These are phyloP conservation scores for Daldinia loculata DNA, from an alignment of 495 filamentous ascomycete genomes.

Conservation along the genomic window DNA sequence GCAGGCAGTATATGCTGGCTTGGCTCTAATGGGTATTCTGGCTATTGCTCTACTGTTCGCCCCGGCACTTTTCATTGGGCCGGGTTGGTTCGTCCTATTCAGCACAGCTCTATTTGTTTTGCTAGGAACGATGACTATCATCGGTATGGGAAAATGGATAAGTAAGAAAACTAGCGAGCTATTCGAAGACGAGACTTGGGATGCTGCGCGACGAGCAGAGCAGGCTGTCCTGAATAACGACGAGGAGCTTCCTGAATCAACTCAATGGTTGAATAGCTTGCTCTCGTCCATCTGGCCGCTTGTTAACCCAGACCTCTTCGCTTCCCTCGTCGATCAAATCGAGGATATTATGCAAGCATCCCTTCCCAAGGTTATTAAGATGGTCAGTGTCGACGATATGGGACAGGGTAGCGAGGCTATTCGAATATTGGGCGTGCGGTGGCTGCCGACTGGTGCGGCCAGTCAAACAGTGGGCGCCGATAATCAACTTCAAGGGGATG, in stretches of 20 bases:
- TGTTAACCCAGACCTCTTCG: constrained; percentile 75
- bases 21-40: constrained; percentile 49
- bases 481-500: constrained; percentile 55
- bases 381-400: constrained; percentile 75
- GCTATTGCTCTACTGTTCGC: constrained; percentile 55
- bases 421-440: constrained; percentile 69
- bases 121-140: constrained; percentile 46
- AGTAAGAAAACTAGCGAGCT: constrained; percentile 60
- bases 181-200: constrained; percentile 71
- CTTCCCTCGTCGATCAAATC: constrained; percentile 68
- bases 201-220: constrained; percentile 61
- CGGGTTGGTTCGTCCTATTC: constrained; percentile 51
- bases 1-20: constrained; percentile 54
- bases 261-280: constrained; percentile 72
- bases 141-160: constrained; percentile 62
- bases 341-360: constrained; percentile 79
- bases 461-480: constrained; percentile 63
- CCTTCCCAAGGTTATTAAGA: constrained; percentile 68
- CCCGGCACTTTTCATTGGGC: constrained; percentile 74
- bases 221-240: constrained; percentile 47
- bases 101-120: constrained; percentile 36
- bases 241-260: constrained; percentile 64
- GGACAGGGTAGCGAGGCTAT: constrained; percentile 73
- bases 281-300: constrained; percentile 71
- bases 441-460: constrained; percentile 72